Percentiles rank a stretch among this genome's conserved stretches.
These are phyloP conservation scores for Clausena lansium DNA, from an alignment of 345 rosid species.

Conservation along the genomic window DNA sequence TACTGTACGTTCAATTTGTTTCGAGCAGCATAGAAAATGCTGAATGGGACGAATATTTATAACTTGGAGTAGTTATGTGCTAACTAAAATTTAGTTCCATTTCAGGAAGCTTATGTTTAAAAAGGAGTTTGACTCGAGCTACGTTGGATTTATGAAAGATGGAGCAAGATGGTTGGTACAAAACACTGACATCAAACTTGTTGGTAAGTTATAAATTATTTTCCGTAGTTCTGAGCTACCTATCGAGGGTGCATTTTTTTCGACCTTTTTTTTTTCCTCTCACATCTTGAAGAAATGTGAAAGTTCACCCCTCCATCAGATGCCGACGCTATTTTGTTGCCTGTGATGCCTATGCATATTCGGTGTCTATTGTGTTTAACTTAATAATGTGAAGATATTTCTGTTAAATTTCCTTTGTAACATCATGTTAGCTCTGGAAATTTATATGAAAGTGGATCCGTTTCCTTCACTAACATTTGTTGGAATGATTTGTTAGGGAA, in stretches of 20 bases:
- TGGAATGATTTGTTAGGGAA: background rate
- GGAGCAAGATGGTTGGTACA: constrained; percentile 92
- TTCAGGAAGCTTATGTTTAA: constrained; percentile 84
- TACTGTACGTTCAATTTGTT: background rate
- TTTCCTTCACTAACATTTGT: background rate
- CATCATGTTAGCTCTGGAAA: background rate
- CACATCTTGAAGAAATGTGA: background rate
- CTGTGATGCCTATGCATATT: background rate
- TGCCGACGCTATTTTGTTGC: background rate
- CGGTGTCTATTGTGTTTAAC: background rate
- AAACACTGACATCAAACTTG: constrained; percentile 82
- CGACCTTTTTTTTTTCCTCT: background rate
- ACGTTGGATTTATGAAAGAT: constrained; percentile 78
- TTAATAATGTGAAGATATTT: background rate
- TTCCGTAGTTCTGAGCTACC: background rate
- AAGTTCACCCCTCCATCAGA: background rate
- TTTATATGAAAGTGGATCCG: background rate
- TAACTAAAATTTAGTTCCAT: background rate
- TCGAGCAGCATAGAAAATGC: background rate
- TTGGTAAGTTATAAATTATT: constrained; percentile 45
- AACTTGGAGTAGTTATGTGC: background rate
- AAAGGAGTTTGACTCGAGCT: constrained; percentile 74
- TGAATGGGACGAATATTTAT: background rate
- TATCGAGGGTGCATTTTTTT: background rate
- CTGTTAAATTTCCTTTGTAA: background rate